These are phyloP conservation scores for Dioszegia hungarica DNA, from an alignment of 768 basidiomycete genomes.

Conservation along the genomic window DNA sequence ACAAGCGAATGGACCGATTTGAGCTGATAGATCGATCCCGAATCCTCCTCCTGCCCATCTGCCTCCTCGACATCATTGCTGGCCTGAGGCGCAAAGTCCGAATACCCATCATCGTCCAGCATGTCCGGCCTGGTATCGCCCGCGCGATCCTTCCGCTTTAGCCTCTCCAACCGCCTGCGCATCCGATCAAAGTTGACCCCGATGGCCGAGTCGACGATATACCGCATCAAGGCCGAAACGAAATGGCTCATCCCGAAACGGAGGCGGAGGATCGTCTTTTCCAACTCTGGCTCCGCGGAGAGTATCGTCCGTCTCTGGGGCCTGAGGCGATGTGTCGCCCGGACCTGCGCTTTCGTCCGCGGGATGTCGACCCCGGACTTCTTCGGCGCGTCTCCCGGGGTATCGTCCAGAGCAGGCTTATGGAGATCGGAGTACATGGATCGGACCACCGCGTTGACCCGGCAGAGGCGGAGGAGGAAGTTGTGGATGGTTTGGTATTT, in stretches of 20 bases:
- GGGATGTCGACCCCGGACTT: conserved; percentile 17
- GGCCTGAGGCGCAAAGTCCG: conserved; percentile 1
- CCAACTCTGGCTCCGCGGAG: conserved; percentile 59
- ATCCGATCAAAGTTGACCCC: conserved; percentile 71
- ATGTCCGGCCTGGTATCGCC: not conserved
- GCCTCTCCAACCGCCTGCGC: conserved; percentile 28
- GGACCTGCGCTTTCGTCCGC: not conserved
- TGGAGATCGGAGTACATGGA: conserved; percentile 21
- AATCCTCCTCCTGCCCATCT: conserved; percentile 9
- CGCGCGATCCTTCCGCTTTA: conserved; percentile 6
- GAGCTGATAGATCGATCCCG: conserved; percentile 14
- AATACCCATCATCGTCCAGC: conserved; percentile 11
- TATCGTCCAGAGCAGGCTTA: conserved; percentile 39
- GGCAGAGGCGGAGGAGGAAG: conserved; percentile 68
- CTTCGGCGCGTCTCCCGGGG: not conserved
- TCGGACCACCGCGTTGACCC: conserved; percentile 56
- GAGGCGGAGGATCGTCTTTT: conserved; percentile 60
- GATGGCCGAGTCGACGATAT: conserved; percentile 77
- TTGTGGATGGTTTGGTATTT: conserved; percentile 83
- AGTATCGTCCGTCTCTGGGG: conserved; percentile 33
- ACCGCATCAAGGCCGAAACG: conserved; percentile 61
- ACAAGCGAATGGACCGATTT: conserved; percentile 35
- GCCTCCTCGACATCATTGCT: conserved; percentile 1
- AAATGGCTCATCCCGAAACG: conserved; percentile 71
- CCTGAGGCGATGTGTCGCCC: not conserved